Conservation (phyloP, 108 stramenopile species). For the Tribonema minus region DNA sequence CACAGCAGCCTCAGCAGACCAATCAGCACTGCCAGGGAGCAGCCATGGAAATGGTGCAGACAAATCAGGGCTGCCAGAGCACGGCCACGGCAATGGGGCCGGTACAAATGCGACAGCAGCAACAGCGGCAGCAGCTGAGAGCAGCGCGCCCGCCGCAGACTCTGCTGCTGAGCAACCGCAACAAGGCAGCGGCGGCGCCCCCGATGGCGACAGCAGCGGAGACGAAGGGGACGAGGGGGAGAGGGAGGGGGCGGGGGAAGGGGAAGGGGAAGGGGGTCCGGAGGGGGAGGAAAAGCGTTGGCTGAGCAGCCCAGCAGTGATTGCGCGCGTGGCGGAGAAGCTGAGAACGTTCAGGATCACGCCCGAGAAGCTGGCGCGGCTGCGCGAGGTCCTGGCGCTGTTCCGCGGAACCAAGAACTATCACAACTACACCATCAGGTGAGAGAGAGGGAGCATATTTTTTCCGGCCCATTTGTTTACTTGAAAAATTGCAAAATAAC, state of each 20-base stretch:
- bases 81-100: too few species aligned
- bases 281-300: background rate
- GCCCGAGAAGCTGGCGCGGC: slow-evolving; percentile 48
- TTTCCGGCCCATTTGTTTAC: too few species aligned
- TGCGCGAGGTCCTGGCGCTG: slow-evolving; percentile 61
- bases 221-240: slow-evolving; percentile 4
- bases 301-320: background rate
- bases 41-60: too few species aligned
- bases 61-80: too few species aligned
- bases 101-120: too few species aligned
- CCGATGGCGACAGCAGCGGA: background rate
- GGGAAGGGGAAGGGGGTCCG: slow-evolving; percentile 15
- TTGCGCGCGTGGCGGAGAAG: slow-evolving; percentile 2
- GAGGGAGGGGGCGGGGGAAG: slow-evolving; percentile 14
- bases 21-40: too few species aligned
- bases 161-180: background rate
- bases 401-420: slow-evolving; percentile 85
- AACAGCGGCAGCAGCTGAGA: too few species aligned
- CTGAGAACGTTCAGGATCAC: slow-evolving; percentile 6
- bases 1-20: too few species aligned
- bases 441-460: too few species aligned
- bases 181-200: background rate
- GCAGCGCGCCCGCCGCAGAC: background rate
- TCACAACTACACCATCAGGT: slow-evolving; percentile 81
- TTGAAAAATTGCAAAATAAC: too few species aligned